Evolutionary conservation across 176 grass and related monocot genomes (phyloP).

Genomic region (Alopecurus myosuroides): DNA sequence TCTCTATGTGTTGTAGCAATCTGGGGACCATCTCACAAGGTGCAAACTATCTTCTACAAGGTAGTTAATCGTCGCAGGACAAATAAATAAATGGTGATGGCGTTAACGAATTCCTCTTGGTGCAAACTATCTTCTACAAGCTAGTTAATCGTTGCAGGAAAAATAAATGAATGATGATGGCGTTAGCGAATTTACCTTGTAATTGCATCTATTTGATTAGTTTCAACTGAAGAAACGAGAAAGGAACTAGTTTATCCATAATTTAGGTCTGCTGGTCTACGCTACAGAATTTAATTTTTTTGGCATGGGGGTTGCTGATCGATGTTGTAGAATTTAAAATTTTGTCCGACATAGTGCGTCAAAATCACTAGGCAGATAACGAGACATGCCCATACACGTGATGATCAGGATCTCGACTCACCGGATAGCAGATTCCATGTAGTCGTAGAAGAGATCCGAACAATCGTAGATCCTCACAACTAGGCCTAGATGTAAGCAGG

Average conservation of each 20-base stretch:
- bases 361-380: too few relatives aligned
- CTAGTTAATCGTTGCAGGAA: constrained; percentile 9
- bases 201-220: constrained; percentile 18
- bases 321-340: too few relatives aligned
- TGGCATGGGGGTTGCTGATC: too few relatives aligned
- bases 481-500: too few relatives aligned
- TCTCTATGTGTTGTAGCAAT: constrained; percentile 37
- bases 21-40: constrained; percentile 40
- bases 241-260: background rate
- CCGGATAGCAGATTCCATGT: too few relatives aligned
- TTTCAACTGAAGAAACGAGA: constrained; percentile 1
- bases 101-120: background rate
- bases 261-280: background rate
- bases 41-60: constrained; percentile 28
- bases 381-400: too few relatives aligned
- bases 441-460: too few relatives aligned
- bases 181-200: background rate
- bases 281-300: too few relatives aligned
- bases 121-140: constrained; percentile 28
- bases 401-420: too few relatives aligned
- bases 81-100: background rate
- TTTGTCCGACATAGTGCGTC: too few relatives aligned
- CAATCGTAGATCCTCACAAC: too few relatives aligned
- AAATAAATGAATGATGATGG: background rate
- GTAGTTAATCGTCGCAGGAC: constrained; percentile 9